These are phyloP conservation scores for Turritis glabra DNA, from an alignment of 345 rosid species.

Conservation along the genomic window DNA sequence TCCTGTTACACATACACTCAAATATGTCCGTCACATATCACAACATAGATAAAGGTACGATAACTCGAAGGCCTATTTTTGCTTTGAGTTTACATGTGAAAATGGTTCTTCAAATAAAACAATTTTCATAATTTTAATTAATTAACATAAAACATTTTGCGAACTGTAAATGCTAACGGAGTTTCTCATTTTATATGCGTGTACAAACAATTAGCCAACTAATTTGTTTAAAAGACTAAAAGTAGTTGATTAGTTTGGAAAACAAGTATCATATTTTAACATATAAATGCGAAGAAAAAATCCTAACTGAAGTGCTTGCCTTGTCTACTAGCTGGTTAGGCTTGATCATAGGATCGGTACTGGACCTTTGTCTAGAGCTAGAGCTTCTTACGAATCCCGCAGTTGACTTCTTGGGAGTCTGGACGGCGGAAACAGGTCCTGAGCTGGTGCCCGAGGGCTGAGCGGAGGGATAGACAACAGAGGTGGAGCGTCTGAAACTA, in stretches of 20 bases:
- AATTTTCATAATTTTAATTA: neutral
- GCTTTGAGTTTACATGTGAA: neutral
- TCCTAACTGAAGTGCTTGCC: slow-evolving; percentile 39
- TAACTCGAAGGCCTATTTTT: neutral
- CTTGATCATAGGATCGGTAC: slow-evolving; percentile 71
- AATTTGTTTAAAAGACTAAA: too few species aligned
- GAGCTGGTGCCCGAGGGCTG: slow-evolving; percentile 12
- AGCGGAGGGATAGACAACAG: slow-evolving; percentile 51
- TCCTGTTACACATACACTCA: slow-evolving; percentile 31
- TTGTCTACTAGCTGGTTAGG: slow-evolving; percentile 82
- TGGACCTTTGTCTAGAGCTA: slow-evolving; percentile 77
- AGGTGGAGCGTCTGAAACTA: slow-evolving; percentile 67
- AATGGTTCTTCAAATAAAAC: neutral
- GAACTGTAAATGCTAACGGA: too few species aligned
- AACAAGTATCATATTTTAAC: neutral
- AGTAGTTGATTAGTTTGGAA: neutral
- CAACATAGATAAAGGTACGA: slow-evolving; percentile 8
- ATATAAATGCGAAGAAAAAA: neutral
- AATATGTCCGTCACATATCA: slow-evolving; percentile 10
- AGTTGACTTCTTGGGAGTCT: slow-evolving; percentile 48
- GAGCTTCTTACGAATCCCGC: slow-evolving; percentile 47
- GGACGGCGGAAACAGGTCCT: slow-evolving; percentile 15
- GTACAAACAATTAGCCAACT: too few species aligned
- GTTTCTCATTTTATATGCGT: too few species aligned
- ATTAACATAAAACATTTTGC: neutral